These are phyloP conservation scores for Pyracantha coccinea DNA, from an alignment of 331 rosid species.

Conservation along the genomic window DNA sequence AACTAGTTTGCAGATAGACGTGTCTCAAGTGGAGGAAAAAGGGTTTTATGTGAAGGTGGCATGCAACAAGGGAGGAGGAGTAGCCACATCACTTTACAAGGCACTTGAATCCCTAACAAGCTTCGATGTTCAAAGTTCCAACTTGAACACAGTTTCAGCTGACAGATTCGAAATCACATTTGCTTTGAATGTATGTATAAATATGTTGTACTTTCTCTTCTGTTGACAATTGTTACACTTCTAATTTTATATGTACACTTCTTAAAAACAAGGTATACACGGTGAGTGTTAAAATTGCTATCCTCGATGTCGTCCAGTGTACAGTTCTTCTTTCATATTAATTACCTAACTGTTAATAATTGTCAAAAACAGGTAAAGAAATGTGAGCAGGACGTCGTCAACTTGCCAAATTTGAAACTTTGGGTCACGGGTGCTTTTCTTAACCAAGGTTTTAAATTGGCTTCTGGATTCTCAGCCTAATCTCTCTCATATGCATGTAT, in stretches of 20 bases:
- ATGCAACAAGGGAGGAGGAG: constrained; percentile 58
- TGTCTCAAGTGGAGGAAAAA: constrained; percentile 81
- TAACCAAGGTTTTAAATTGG: constrained; percentile 67
- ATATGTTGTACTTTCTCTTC: neutral
- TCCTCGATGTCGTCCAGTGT: neutral
- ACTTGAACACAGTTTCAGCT: constrained; percentile 48
- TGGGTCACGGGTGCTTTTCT: constrained; percentile 87
- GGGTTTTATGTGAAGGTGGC: constrained; percentile 61
- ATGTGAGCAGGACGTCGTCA: constrained; percentile 46
- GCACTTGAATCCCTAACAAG: constrained; percentile 69
- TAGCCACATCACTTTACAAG: constrained; percentile 53
- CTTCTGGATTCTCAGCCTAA: neutral
- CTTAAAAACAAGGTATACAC: no score
- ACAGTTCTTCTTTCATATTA: neutral
- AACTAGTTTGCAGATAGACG: constrained; percentile 46
- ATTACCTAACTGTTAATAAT: neutral
- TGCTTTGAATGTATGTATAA: constrained; percentile 23
- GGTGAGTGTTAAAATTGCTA: neutral
- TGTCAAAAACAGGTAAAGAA: constrained; percentile 45
- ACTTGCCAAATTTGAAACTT: constrained; percentile 74
- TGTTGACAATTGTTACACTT: neutral
- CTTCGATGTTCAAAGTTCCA: constrained; percentile 62
- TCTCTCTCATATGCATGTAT: neutral
- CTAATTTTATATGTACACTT: neutral
- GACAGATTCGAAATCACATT: constrained; percentile 50